Conservation (phyloP, 768 basidiomycete genomes). For the Termitomyces sp. region DNA sequence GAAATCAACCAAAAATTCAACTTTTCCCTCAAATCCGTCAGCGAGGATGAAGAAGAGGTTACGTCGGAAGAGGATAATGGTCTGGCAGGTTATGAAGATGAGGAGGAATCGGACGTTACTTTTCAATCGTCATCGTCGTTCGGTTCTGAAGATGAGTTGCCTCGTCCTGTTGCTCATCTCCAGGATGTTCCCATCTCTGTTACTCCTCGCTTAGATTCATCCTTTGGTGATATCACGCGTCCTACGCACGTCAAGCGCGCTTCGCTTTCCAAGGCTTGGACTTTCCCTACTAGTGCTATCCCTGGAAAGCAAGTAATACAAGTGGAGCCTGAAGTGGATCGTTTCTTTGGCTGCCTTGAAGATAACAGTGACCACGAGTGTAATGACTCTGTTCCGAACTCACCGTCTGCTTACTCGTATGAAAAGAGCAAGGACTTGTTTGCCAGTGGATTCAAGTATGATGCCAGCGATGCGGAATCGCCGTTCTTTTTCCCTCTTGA, state of each 20-base stretch:
- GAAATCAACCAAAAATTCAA: conserved; percentile 34
- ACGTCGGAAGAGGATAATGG: conserved; percentile 51
- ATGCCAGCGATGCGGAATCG: conserved; percentile 45
- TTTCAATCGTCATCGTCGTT: conserved; percentile 50
- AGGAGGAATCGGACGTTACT: conserved; percentile 51
- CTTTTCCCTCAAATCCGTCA: conserved; percentile 50
- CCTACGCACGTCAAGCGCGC: conserved; percentile 26
- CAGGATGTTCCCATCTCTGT: conserved; percentile 16
- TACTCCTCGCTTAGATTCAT: conserved; percentile 17
- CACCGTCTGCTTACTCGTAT: conserved; percentile 36
- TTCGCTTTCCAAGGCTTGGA: conserved; percentile 66
- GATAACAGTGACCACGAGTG: conserved; percentile 34
- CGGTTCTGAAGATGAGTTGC: conserved; percentile 48
- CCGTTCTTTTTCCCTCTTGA: conserved; percentile 40
- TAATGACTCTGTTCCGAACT: conserved; percentile 35
- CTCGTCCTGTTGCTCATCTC: conserved; percentile 24
- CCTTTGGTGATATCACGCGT: conserved; percentile 20
- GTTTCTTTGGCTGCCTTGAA: conserved; percentile 73
- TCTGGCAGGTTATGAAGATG: conserved; percentile 66
- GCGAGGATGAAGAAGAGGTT: conserved; percentile 44
- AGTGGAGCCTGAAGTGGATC: conserved; percentile 46
- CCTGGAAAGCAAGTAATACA: conserved; percentile 18
- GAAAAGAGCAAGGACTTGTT: conserved; percentile 62
- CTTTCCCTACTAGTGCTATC: conserved; percentile 44
- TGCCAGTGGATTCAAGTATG: conserved; percentile 44